These are phyloP conservation scores for Ceratocystiopsis minuta DNA, from an alignment of 2,329 filamentous ascomycete species.

Conservation along the genomic window DNA sequence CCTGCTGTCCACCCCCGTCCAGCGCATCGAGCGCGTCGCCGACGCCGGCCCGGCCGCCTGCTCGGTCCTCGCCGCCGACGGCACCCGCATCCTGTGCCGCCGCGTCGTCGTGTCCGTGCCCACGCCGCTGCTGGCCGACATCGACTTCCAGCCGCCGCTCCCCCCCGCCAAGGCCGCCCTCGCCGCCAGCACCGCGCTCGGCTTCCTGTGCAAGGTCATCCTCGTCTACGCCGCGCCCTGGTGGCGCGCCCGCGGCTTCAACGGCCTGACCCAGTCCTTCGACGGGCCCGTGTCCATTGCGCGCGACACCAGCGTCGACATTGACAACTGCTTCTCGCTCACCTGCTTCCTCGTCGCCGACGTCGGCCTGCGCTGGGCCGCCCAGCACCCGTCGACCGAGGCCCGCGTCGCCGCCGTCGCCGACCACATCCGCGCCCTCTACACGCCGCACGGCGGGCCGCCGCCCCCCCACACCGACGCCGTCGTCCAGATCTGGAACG, in stretches of 20 bases:
- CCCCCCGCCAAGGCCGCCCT: slow-evolving; percentile 11
- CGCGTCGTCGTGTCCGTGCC: slow-evolving; percentile 7
- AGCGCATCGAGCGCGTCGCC: neutral
- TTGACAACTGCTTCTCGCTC: slow-evolving; percentile 23
- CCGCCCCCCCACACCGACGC: slow-evolving; percentile 1
- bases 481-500: slow-evolving; percentile 3
- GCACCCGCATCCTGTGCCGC: slow-evolving; percentile 1
- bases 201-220: slow-evolving; percentile 34
- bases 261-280: slow-evolving; percentile 18
- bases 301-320: slow-evolving; percentile 8
- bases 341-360: slow-evolving; percentile 16
- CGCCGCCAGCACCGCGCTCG: slow-evolving; percentile 18
- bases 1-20: slow-evolving; percentile 3
- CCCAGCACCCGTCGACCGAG: slow-evolving; percentile 6
- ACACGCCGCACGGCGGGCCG: neutral
- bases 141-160: slow-evolving; percentile 29
- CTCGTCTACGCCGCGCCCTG: slow-evolving; percentile 22
- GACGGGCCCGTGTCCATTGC: slow-evolving; percentile 1
- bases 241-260: slow-evolving; percentile 21
- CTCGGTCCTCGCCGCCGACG: slow-evolving; percentile 1
- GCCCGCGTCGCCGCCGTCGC: neutral
- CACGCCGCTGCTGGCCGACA: slow-evolving; percentile 10
- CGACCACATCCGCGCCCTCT: slow-evolving; percentile 1
- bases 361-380: slow-evolving; percentile 11
- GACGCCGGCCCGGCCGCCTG: neutral